These are phyloP conservation scores for Xanthoconium purpureum DNA, from an alignment of 768 basidiomycete genomes.

Conservation along the genomic window DNA sequence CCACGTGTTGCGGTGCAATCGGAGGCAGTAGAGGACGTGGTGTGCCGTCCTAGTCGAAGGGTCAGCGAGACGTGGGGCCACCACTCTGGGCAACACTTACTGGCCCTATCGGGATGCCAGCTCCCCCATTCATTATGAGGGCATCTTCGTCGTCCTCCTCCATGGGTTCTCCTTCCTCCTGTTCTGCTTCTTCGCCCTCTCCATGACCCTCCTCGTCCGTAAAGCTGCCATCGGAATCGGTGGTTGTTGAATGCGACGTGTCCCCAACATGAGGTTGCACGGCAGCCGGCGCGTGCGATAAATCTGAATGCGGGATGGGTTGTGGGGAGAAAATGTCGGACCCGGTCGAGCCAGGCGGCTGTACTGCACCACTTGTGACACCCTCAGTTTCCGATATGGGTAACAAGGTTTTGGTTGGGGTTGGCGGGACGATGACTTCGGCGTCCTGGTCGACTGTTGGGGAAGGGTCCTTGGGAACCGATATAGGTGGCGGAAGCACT, in stretches of 20 bases:
- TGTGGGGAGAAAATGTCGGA: conserved; percentile 32
- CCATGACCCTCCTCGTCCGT: conserved; percentile 64
- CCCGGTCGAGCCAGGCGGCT: conserved; percentile 82
- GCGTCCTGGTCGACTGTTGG: conserved; percentile 27
- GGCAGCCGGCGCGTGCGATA: conserved; percentile 22
- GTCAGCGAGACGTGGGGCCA: conserved; percentile 2
- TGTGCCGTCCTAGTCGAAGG: conserved; percentile 64
- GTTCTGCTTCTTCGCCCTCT: conserved; percentile 67
- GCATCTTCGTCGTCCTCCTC: conserved; percentile 87
- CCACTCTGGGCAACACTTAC: conserved; percentile 47
- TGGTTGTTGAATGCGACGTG: conserved; percentile 30
- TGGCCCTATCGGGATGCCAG: conserved; percentile 91
- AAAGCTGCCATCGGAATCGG: conserved; percentile 41
- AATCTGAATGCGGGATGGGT: conserved; percentile 22
- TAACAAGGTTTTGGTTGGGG: conserved; percentile 42
- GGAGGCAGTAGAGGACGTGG: conserved; percentile 88
- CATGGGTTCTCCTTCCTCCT: conserved; percentile 55
- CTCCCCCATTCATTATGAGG: conserved; percentile 86
- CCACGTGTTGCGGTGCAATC: conserved; percentile 72
- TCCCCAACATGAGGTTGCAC: conserved; percentile 30
- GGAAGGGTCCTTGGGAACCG: conserved; percentile 20
- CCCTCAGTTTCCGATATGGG: conserved; percentile 80
- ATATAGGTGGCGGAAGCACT: conserved; percentile 23
- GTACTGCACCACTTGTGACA: conserved; percentile 87
- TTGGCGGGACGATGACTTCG: conserved; percentile 45